phyloP scores from a whole-genome alignment of 2,329 filamentous ascomycete species.

The Westerdykella aurantiaca region DNA sequence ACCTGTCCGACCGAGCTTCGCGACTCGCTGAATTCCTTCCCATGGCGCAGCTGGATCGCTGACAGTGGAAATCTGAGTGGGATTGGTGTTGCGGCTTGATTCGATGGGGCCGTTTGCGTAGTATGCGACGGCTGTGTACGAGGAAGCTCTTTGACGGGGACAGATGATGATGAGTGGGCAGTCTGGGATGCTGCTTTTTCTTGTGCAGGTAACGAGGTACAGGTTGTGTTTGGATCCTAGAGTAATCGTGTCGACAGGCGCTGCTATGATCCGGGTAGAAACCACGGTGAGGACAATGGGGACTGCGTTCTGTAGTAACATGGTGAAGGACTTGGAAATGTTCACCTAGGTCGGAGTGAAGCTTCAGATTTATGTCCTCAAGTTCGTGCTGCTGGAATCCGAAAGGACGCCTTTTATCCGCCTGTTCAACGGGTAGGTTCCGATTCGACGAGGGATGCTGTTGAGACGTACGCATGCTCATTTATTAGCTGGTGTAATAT shows the following conservation, averaged over 20 bases:
- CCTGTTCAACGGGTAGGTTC: too few species aligned
- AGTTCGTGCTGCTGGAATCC: too few species aligned
- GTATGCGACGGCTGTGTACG: constrained; percentile 9
- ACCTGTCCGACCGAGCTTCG: neutral
- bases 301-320: too few species aligned
- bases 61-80: constrained; percentile 4
- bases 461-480: too few species aligned
- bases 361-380: too few species aligned
- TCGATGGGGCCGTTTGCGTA: constrained; percentile 7
- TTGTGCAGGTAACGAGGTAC: constrained; percentile 10
- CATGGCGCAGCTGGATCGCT: constrained; percentile 4
- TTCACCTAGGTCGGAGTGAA: too few species aligned
- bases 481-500: too few species aligned
- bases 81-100: neutral
- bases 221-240: constrained; percentile 9
- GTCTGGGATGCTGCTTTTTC: neutral
- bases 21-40: constrained; percentile 4
- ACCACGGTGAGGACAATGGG: too few species aligned
- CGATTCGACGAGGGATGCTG: too few species aligned
- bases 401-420: too few species aligned
- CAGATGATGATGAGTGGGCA: constrained; percentile 2
- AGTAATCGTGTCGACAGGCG: constrained; percentile 1
- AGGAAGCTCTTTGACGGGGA: neutral
- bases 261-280: neutral
- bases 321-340: too few species aligned